Evolutionary conservation across 2,329 filamentous ascomycete genomes (phyloP).

Genomic region (Chaetomium strumarium): DNA sequence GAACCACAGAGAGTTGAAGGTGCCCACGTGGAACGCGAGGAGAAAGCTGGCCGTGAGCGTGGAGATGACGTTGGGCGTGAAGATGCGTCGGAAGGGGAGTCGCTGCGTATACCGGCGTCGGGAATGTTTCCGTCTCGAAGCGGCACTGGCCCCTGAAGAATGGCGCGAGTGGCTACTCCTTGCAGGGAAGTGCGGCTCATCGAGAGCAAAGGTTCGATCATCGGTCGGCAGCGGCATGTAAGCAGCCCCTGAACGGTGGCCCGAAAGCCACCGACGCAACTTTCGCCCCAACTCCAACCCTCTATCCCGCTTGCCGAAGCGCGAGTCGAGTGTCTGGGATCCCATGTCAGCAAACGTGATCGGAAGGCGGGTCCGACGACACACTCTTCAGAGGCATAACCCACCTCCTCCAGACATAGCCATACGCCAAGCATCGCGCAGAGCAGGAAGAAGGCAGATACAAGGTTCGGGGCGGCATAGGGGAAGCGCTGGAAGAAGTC

Average conservation of each 20-base stretch:
- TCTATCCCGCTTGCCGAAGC: constrained; percentile 37
- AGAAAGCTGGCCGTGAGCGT: constrained; percentile 62
- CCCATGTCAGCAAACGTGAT: neutral
- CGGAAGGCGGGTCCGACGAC: neutral
- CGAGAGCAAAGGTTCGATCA: constrained; percentile 25
- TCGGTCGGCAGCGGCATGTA: constrained; percentile 34
- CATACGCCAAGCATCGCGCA: constrained; percentile 40
- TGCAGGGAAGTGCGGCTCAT: constrained; percentile 26
- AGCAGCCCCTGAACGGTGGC: constrained; percentile 16
- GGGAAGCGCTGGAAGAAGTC: constrained; percentile 44
- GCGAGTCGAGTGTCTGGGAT: constrained; percentile 41
- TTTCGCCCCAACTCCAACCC: constrained; percentile 38
- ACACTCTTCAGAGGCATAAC: constrained; percentile 3
- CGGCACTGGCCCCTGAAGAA: neutral
- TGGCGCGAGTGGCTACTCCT: constrained; percentile 1
- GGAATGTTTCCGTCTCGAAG: constrained; percentile 2
- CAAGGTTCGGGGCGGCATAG: constrained; percentile 49
- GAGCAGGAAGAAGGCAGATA: constrained; percentile 44
- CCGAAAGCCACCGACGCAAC: constrained; percentile 28
- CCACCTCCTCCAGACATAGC: constrained; percentile 47
- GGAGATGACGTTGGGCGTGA: constrained; percentile 48
- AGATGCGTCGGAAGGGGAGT: constrained; percentile 49
- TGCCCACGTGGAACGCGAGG: constrained; percentile 65
- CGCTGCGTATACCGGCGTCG: constrained; percentile 38
- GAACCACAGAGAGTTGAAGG: constrained; percentile 71